Percentiles rank a stretch among this genome's conserved stretches.
phyloP scores from a whole-genome alignment of 169 alveolate species.

The Plasmodium berghei region DNA sequence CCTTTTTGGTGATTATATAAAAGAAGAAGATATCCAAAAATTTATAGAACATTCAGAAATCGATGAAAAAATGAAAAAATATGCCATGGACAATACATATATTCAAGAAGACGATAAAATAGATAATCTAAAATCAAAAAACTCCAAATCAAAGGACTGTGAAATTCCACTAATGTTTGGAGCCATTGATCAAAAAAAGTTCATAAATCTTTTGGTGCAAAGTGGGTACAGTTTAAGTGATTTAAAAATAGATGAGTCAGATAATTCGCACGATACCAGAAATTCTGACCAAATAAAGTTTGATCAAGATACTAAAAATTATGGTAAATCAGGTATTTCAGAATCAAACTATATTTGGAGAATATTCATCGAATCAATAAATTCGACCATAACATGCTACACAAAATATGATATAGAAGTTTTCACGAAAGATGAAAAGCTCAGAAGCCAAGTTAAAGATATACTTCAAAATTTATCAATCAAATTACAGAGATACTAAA shows the following conservation, averaged over 20 bases:
- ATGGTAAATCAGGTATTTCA: neutral
- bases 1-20: constrained; percentile 47
- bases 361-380: constrained; percentile 41
- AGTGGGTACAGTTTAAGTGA: constrained; percentile 23
- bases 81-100: neutral
- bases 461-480: constrained; percentile 12
- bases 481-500: neutral
- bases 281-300: too few relatives aligned
- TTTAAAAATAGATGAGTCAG: constrained; percentile 10
- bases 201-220: constrained; percentile 14
- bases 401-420: constrained; percentile 67
- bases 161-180: constrained; percentile 44
- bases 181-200: constrained; percentile 28
- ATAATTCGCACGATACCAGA: neutral
- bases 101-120: constrained; percentile 5
- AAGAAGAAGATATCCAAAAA: constrained; percentile 39
- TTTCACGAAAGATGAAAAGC: constrained; percentile 7
- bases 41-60: neutral
- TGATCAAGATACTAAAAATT: too few relatives aligned
- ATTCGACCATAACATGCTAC: constrained; percentile 33
- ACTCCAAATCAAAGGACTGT: neutral
- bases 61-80: neutral
- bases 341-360: constrained; percentile 22
- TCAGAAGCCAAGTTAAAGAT: constrained; percentile 35
- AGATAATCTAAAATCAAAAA: neutral